phyloP scores from a whole-genome alignment of 768 basidiomycete species.

The Boletus patriciae region DNA sequence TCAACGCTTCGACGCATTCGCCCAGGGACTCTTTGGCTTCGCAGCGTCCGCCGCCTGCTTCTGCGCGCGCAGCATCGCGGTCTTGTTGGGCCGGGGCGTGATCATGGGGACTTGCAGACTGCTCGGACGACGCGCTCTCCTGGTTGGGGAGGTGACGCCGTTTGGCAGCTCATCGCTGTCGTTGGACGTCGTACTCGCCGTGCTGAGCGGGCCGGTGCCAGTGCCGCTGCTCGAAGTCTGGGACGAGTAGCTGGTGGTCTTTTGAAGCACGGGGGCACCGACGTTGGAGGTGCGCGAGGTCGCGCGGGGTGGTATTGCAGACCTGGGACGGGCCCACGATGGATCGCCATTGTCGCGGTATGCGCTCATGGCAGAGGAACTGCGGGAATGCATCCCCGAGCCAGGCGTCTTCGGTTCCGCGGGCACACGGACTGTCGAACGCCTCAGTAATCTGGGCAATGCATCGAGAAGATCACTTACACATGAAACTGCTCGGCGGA shows the following conservation, averaged over 20 bases:
- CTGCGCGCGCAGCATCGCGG: constrained; percentile 66
- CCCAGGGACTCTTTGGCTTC: constrained; percentile 35
- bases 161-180: constrained; percentile 24
- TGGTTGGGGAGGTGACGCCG: constrained; percentile 26
- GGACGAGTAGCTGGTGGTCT: constrained; percentile 24
- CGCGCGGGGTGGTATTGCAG: constrained; percentile 37
- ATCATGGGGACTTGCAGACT: constrained; percentile 62
- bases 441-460: neutral
- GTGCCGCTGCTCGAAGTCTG: constrained; percentile 28
- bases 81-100: constrained; percentile 69
- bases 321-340: constrained; percentile 18
- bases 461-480: constrained; percentile 42
- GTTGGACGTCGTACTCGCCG: constrained; percentile 27
- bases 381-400: constrained; percentile 37
- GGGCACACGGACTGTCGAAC: constrained; percentile 46
- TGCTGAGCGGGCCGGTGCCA: constrained; percentile 28
- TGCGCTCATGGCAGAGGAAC: constrained; percentile 40
- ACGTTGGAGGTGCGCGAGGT: constrained; percentile 41
- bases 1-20: constrained; percentile 31
- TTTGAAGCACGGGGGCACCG: constrained; percentile 14
- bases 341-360: constrained; percentile 22
- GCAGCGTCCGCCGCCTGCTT: constrained; percentile 50
- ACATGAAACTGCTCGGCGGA: constrained; percentile 69
- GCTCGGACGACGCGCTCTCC: constrained; percentile 48
- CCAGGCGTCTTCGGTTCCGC: constrained; percentile 44